Percentiles rank a stretch among this genome's conserved stretches.
These are phyloP conservation scores for Biscutella auriculata DNA, from an alignment of 441 rosid species.

Conservation along the genomic window DNA sequence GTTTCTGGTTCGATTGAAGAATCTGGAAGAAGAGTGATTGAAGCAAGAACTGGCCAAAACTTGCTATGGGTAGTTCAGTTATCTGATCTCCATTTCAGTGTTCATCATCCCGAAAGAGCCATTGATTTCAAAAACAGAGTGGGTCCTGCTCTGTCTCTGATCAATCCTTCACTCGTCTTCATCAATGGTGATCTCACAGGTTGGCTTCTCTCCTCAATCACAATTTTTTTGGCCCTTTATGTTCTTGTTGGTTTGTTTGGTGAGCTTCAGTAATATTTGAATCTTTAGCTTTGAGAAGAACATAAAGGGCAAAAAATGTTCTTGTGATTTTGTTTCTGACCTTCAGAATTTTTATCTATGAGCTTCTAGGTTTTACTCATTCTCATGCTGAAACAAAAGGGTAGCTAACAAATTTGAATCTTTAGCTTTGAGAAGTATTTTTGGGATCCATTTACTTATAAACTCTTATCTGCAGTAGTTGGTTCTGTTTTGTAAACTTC, in stretches of 20 bases:
- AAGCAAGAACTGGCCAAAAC: slow-evolving; percentile 50
- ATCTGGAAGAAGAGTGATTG: slow-evolving; percentile 33
- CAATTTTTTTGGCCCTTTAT: neutral
- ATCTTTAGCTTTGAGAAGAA: too few relatives aligned
- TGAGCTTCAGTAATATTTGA: neutral
- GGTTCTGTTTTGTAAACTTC: neutral
- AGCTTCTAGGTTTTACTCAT: neutral
- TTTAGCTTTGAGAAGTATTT: slow-evolving; percentile 4
- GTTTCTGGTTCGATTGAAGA: slow-evolving; percentile 15
- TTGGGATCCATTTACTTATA: neutral
- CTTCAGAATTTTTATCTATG: neutral
- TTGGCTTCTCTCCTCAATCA: slow-evolving; percentile 7
- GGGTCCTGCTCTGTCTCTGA: slow-evolving; percentile 57
- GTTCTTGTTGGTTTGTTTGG: neutral
- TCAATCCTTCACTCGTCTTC: slow-evolving; percentile 76
- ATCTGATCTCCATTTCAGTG: slow-evolving; percentile 95
- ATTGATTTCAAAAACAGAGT: slow-evolving; percentile 43
- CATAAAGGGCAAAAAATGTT: too few relatives aligned
- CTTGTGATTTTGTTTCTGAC: too few relatives aligned
- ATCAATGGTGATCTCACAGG: slow-evolving; percentile 96
- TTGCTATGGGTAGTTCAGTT: slow-evolving; percentile 86
- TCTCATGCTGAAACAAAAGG: neutral
- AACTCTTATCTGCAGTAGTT: neutral
- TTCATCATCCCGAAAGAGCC: slow-evolving; percentile 79
- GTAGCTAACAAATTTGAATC: neutral